Conservation (phyloP, 2,329 filamentous ascomycete genomes). For the Lachnellula occidentalis region DNA sequence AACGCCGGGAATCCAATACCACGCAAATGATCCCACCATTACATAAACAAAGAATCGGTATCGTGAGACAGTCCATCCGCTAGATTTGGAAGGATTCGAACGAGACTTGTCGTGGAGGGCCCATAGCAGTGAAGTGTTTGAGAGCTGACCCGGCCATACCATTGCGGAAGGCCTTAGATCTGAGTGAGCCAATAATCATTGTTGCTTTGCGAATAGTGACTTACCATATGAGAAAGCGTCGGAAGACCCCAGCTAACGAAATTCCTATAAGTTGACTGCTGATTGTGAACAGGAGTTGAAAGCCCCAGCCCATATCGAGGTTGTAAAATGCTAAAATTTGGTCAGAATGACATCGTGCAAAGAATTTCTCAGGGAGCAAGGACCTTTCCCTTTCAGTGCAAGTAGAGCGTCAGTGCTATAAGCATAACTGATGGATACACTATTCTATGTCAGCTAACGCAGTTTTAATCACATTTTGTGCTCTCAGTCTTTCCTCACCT, state of each 20-base stretch:
- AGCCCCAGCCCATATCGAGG: slow-evolving; percentile 52
- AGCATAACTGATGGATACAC: slow-evolving; percentile 30
- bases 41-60: slow-evolving; percentile 36
- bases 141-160: slow-evolving; percentile 21
- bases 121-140: slow-evolving; percentile 17
- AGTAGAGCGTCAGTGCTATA: slow-evolving; percentile 71
- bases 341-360: neutral
- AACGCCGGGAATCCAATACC: slow-evolving; percentile 53
- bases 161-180: slow-evolving; percentile 18
- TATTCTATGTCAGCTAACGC: slow-evolving; percentile 23
- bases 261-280: slow-evolving; percentile 60
- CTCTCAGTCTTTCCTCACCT: slow-evolving; percentile 4
- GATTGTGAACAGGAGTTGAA: slow-evolving; percentile 54
- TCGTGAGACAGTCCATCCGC: slow-evolving; percentile 50
- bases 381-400: slow-evolving; percentile 46
- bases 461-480: neutral
- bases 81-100: slow-evolving; percentile 43
- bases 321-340: slow-evolving; percentile 59
- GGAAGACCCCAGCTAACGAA: slow-evolving; percentile 53
- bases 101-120: slow-evolving; percentile 56
- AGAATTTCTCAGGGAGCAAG: neutral
- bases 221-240: slow-evolving; percentile 51
- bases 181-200: slow-evolving; percentile 20
- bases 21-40: slow-evolving; percentile 38
- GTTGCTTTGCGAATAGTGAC: slow-evolving; percentile 29